These are phyloP conservation scores for Mortierella sp. DNA, from an alignment of 371 early-diverging fungal species.

Conservation along the genomic window DNA sequence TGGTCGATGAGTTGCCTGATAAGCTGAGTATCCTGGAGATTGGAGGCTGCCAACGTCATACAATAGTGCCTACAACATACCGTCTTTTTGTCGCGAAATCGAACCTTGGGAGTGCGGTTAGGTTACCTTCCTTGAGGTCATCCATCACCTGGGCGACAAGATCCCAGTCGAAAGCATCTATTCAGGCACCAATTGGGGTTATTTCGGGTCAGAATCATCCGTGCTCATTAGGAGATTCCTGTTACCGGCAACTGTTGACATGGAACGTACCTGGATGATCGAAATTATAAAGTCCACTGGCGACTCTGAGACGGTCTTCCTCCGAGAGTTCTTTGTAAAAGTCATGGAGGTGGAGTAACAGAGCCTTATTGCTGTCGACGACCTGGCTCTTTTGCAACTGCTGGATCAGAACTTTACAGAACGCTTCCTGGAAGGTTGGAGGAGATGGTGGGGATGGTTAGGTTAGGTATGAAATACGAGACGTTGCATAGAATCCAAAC, in stretches of 20 bases:
- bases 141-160: slow-evolving; percentile 35
- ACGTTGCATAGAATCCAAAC: too few species aligned
- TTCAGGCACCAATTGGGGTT: background rate
- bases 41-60: too few species aligned
- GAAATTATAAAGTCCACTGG: slow-evolving; percentile 64
- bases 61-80: too few species aligned
- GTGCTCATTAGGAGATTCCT: background rate
- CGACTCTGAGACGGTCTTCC: slow-evolving; percentile 57
- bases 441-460: background rate
- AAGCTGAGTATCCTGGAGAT: too few species aligned
- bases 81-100: slow-evolving; percentile 45
- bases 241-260: background rate
- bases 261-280: slow-evolving; percentile 63
- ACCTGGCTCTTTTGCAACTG: slow-evolving; percentile 42
- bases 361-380: slow-evolving; percentile 38
- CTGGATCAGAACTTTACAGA: slow-evolving; percentile 41
- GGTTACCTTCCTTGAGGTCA: slow-evolving; percentile 29
- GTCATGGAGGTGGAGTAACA: slow-evolving; percentile 63
- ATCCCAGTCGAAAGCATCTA: slow-evolving; percentile 51
- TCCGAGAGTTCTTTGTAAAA: slow-evolving; percentile 63
- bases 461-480: too few species aligned
- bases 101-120: slow-evolving; percentile 34
- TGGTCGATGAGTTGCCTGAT: too few species aligned
- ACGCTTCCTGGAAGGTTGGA: slow-evolving; percentile 23
- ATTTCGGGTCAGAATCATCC: background rate